Percentiles rank a stretch among this genome's conserved stretches.
Evolutionary conservation across 1,139 yeast genomes (phyloP).

Genomic region (Hansenula lynferdii): DNA sequence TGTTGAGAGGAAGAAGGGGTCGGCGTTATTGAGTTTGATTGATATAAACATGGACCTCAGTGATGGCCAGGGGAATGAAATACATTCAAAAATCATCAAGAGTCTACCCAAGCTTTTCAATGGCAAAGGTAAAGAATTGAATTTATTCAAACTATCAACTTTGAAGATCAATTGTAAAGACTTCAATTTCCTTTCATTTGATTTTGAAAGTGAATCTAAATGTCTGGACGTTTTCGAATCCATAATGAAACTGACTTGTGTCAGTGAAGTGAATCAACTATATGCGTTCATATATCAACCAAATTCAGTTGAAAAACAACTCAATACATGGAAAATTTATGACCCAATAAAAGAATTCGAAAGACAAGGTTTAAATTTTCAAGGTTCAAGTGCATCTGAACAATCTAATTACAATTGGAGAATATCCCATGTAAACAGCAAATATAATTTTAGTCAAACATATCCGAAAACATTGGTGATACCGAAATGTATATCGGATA

Average conservation of each 20-base stretch:
- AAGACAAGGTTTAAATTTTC: conserved; percentile 50
- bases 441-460: conserved; percentile 67
- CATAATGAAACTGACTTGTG: conserved; percentile 59
- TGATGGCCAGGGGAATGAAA: conserved; percentile 5
- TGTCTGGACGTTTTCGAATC: conserved; percentile 73
- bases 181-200: conserved; percentile 79
- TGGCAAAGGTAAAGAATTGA: conserved; percentile 23
- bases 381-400: conserved; percentile 1
- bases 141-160: conserved; percentile 45
- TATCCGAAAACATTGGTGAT: conserved; percentile 69
- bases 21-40: conserved; percentile 23
- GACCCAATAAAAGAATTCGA: conserved; percentile 58
- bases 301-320: conserved; percentile 45
- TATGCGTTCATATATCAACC: conserved; percentile 71
- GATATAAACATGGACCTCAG: conserved; percentile 3
- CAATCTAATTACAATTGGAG: conserved; percentile 53
- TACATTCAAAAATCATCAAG: conserved; percentile 10
- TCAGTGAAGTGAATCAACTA: conserved; percentile 48
- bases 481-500: conserved; percentile 75
- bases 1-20: conserved; percentile 49
- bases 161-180: conserved; percentile 79
- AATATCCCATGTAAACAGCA: conserved; percentile 54
- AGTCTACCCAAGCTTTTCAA: conserved; percentile 20
- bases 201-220: conserved; percentile 53
- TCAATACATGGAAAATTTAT: conserved; percentile 71